phyloP scores from a whole-genome alignment of 2,329 filamentous ascomycete species.

The Diplodia intermedia region DNA sequence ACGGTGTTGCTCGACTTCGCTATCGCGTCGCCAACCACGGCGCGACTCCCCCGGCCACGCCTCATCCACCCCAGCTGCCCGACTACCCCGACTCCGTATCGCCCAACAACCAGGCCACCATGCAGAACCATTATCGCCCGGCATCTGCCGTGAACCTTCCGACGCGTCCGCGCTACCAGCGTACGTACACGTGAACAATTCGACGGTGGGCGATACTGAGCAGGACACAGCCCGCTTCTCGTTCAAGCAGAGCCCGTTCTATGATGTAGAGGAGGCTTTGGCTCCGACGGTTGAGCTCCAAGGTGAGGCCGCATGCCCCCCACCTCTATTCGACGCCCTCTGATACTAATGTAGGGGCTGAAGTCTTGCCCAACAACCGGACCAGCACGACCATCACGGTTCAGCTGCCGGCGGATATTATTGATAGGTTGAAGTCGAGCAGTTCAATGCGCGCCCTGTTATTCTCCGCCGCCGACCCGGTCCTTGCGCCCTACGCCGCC shows the following conservation, averaged over 20 bases:
- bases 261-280: constrained; percentile 70
- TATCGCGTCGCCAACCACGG: constrained; percentile 53
- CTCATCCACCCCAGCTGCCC: constrained; percentile 37
- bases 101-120: constrained; percentile 36
- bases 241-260: constrained; percentile 87
- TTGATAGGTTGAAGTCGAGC: constrained; percentile 65
- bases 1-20: constrained; percentile 48
- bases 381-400: constrained; percentile 67
- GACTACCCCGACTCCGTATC: constrained; percentile 36
- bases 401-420: constrained; percentile 60
- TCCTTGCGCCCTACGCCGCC: constrained; percentile 40
- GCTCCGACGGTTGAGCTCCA: constrained; percentile 73
- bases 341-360: neutral
- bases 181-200: neutral
- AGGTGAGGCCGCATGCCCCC: constrained; percentile 60
- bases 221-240: constrained; percentile 51
- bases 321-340: neutral
- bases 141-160: constrained; percentile 32
- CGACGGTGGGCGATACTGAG: constrained; percentile 33
- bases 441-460: constrained; percentile 76
- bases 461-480: constrained; percentile 74
- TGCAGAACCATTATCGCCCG: constrained; percentile 35
- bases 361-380: constrained; percentile 66
- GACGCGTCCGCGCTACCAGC: constrained; percentile 14
- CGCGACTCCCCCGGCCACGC: constrained; percentile 41